Evolutionary conservation across 306 rosid genomes (phyloP).

Genomic region (Erythrophleum fordii): DNA sequence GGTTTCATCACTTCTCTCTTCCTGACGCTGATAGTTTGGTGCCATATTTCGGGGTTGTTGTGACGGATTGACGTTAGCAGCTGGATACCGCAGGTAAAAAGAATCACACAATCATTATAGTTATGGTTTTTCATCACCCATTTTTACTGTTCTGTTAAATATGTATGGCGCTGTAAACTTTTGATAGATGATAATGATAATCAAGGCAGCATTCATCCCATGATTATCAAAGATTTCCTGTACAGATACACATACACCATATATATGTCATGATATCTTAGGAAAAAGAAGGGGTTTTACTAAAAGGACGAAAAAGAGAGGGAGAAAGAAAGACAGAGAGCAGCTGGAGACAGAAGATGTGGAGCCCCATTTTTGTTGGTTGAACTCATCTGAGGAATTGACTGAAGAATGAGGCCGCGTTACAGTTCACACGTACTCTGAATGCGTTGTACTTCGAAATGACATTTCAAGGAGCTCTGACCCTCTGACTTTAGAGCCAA

Average conservation of each 20-base stretch:
- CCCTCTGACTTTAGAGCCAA: background rate
- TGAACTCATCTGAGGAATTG: slow-evolving; percentile 16
- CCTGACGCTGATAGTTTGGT: slow-evolving; percentile 37
- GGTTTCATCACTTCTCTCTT: slow-evolving; percentile 42
- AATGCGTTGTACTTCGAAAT: slow-evolving; percentile 46
- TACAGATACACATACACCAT: too few relatives aligned
- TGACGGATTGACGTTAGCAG: slow-evolving; percentile 40
- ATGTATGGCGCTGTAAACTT: background rate
- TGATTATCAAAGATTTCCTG: too few relatives aligned
- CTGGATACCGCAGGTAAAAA: slow-evolving; percentile 9
- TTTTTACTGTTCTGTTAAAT: slow-evolving; percentile 30
- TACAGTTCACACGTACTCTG: slow-evolving; percentile 43
- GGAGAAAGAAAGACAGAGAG: background rate
- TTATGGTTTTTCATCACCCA: slow-evolving; percentile 17
- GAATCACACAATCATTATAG: slow-evolving; percentile 5
- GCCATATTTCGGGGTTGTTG: slow-evolving; percentile 32
- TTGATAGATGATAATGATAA: background rate
- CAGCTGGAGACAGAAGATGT: background rate
- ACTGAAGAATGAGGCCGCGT: background rate
- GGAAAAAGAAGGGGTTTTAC: too few relatives aligned
- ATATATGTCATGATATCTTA: too few relatives aligned
- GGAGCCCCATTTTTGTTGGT: slow-evolving; percentile 9
- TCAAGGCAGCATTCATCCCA: too few relatives aligned
- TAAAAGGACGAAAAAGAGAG: background rate
- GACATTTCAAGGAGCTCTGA: slow-evolving; percentile 49